phyloP scores from a whole-genome alignment of 129 eudicot species.

The Artemisia argyi region DNA sequence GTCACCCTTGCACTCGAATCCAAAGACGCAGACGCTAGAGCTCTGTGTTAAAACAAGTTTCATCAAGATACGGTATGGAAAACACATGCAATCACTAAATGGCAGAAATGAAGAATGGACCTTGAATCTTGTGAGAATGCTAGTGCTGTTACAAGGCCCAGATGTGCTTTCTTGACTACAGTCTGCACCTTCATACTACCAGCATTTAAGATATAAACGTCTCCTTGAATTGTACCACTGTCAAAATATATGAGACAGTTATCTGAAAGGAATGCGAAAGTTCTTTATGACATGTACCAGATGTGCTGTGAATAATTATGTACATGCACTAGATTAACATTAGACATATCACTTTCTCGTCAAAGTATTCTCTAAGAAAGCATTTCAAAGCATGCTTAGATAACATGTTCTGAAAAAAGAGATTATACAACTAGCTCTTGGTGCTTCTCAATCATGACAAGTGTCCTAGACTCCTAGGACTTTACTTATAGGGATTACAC shows the following conservation, averaged over 20 bases:
- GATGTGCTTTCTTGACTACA: slow-evolving; percentile 70
- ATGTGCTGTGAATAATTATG: not conserved
- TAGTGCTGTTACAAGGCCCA: slow-evolving; percentile 83
- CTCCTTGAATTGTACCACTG: slow-evolving; percentile 89
- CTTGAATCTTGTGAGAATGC: slow-evolving; percentile 81
- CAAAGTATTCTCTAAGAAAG: not conserved
- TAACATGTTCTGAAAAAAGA: not conserved
- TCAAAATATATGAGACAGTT: slow-evolving; percentile 11
- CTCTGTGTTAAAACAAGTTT: slow-evolving; percentile 44
- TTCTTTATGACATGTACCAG: not conserved
- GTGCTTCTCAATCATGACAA: not conserved
- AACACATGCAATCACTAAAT: not conserved
- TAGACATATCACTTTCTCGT: not conserved
- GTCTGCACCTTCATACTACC: slow-evolving; percentile 54
- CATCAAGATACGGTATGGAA: slow-evolving; percentile 3
- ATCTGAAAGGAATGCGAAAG: not conserved
- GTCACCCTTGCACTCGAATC: slow-evolving; percentile 95
- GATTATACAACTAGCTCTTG: not conserved
- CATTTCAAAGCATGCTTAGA: not conserved
- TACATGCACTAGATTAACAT: not conserved
- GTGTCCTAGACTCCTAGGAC: not conserved
- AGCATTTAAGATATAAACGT: slow-evolving; percentile 53
- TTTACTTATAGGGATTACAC: not conserved
- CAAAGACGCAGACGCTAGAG: slow-evolving; percentile 71
- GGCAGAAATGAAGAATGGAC: slow-evolving; percentile 22